Evolutionary conservation across 2,329 filamentous ascomycete genomes (phyloP), one percentile per base, ranked within the genome.

Genomic region (Geosmithia flava): DNA sequence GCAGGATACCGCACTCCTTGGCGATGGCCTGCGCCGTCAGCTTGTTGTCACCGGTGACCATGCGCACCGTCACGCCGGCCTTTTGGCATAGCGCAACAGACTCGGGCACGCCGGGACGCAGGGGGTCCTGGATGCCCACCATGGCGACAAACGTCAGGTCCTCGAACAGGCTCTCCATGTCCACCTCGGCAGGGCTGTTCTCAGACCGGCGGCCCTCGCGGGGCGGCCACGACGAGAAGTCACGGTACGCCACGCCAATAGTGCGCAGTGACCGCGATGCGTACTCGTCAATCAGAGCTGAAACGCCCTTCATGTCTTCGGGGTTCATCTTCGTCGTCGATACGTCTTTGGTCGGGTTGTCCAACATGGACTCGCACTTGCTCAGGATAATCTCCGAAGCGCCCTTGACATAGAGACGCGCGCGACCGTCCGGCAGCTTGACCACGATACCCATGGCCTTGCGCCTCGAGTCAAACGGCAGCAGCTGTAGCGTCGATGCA

Each of bases 151-250:
- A 79, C 15, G 70, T 68, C 83, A 87, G 84, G 48, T 81, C 71
- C 45, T 73, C 69, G 62, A 85, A 85, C 16, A 87, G 63, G 47
- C 80, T 72, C 44, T 85, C 81, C 53, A 87, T 84, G 8, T 71
- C 65, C n/a, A 81, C 73, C 49, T 83, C 76, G 39, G 71, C 73
- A 55, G 72, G 72, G 61, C 83, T 72, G 20, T 68, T 71, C 42
- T 76, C 74, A n/a, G 63, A 62, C 4, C 68, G 70, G 45, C 69
- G 77, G 16, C 74, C 76, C 45, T 75, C 74, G 51, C 71, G 76
- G 4, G 88, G 88, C 30, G 90, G 89, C 89, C 89, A 95, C 47
- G 78, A 76, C 20, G 86, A 78, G 54, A 93, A 95, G 56, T 95
- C 89, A 49, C 81, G 83, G 65, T 88, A 94, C 47, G 88, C 73